phyloP scores from a whole-genome alignment of 2,329 filamentous ascomycete genomes.

The Elsinoe batatas region DNA sequence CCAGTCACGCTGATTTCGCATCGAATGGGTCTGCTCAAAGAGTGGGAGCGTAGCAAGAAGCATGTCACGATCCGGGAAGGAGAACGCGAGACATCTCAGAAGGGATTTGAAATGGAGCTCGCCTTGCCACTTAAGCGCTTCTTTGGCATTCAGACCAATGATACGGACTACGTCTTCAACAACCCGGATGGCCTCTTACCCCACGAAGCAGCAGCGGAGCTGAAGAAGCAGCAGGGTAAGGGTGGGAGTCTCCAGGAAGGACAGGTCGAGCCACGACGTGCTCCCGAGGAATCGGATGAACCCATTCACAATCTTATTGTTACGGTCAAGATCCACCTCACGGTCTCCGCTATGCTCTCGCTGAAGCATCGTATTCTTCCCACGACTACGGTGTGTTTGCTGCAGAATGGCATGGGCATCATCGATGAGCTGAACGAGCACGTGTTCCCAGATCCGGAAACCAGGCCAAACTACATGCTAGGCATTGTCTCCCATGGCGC shows the following conservation, averaged over 20 bases:
- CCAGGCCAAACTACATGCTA: conserved; percentile 65
- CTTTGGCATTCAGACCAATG: conserved; percentile 27
- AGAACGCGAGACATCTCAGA: conserved; percentile 27
- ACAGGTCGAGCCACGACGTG: not conserved
- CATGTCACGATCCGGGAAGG: conserved; percentile 40
- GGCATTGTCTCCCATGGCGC: conserved; percentile 55
- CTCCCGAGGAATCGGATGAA: conserved; percentile 16
- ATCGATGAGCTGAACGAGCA: conserved; percentile 65
- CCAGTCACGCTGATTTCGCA: conserved; percentile 76
- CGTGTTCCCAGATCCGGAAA: conserved; percentile 57
- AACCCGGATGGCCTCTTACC: conserved; percentile 20
- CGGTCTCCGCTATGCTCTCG: conserved; percentile 54
- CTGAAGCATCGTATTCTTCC: conserved; percentile 58
- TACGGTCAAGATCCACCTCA: conserved; percentile 62
- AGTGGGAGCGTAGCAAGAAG: conserved; percentile 39
- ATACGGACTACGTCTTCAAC: conserved; percentile 18
- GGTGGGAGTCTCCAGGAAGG: not conserved
- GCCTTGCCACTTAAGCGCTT: conserved; percentile 26
- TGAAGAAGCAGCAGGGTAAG: conserved; percentile 16
- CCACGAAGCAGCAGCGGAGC: conserved; percentile 21
- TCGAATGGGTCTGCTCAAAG: conserved; percentile 33
- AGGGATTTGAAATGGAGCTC: conserved; percentile 39
- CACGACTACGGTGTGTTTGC: conserved; percentile 61
- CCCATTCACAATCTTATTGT: conserved; percentile 67
- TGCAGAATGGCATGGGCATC: conserved; percentile 75